A percentile compares a stretch with the other conserved stretches of the same genome.
These are phyloP conservation scores for Pachysolen tannophilus DNA, from an alignment of 805 yeast genomes.

Conservation along the genomic window DNA sequence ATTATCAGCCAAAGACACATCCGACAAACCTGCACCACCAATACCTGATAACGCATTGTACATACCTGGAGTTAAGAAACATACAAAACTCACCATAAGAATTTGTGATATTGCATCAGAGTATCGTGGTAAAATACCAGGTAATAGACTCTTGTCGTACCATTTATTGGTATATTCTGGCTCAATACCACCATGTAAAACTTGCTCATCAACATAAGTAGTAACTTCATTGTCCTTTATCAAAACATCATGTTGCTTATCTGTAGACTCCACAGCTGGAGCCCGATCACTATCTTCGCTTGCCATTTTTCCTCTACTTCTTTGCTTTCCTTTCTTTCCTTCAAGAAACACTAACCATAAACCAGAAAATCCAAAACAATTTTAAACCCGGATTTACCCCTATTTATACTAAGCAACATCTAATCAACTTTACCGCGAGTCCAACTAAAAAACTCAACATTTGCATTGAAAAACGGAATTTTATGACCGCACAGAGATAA, in stretches of 20 bases:
- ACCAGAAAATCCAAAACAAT: too few relatives aligned
- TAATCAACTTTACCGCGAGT: too few relatives aligned
- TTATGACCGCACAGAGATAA: too few relatives aligned
- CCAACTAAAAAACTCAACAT: too few relatives aligned
- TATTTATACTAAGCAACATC: too few relatives aligned
- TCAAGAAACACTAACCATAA: too few relatives aligned
- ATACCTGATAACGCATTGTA: conserved; percentile 43
- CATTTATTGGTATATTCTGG: conserved; percentile 18
- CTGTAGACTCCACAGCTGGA: neutral
- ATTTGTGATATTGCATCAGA: conserved; percentile 34
- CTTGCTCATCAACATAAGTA: conserved; percentile 2
- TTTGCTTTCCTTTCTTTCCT: conserved; percentile 1
- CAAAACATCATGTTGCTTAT: conserved; percentile 6
- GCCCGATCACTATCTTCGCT: neutral
- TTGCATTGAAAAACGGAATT: too few relatives aligned
- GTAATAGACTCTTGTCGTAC: conserved; percentile 29
- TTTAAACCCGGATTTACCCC: too few relatives aligned
- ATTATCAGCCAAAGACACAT: conserved; percentile 32
- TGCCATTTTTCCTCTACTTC: neutral
- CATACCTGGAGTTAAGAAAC: conserved; percentile 44
- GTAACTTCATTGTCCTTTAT: conserved; percentile 3
- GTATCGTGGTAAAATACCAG: conserved; percentile 26
- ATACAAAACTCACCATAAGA: conserved; percentile 36
- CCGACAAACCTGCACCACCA: conserved; percentile 36
- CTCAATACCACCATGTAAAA: neutral